Conservation (phyloP, 129 eudicot species). For the Kitagawia praeruptora region DNA sequence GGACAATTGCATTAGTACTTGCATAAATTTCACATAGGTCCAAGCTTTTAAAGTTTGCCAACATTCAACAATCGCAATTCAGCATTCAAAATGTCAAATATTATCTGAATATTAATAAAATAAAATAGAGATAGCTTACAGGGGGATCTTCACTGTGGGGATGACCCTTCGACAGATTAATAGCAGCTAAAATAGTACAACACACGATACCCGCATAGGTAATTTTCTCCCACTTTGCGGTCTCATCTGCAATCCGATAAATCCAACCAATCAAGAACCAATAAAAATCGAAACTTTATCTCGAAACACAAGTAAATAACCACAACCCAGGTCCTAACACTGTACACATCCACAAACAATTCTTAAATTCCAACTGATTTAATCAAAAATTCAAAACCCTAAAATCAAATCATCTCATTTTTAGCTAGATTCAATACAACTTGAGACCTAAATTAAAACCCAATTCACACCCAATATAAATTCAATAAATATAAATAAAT, state of each 20-base stretch:
- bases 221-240: constrained; percentile 13
- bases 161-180: constrained; percentile 33
- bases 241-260: constrained; percentile 13
- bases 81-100: not conserved
- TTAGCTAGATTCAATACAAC: not conserved
- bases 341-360: not conserved
- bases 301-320: not conserved
- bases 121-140: constrained; percentile 13
- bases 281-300: not conserved
- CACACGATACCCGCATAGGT: constrained; percentile 17
- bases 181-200: constrained; percentile 23
- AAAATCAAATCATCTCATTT: not conserved
- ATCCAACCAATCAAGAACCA: not conserved
- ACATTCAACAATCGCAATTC: not conserved
- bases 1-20: not conserved
- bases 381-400: not conserved
- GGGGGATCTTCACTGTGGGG: constrained; percentile 36
- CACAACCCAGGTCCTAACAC: not conserved
- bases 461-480: not conserved
- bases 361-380: not conserved
- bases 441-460: not conserved
- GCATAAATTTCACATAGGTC: not conserved
- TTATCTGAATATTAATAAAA: not conserved
- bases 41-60: not conserved
- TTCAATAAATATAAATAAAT: no score